Evolutionary conservation across 169 alveolate species (phyloP), one percentile per base, ranked within the genome.

Genomic region (Plasmodium coatneyi): DNA sequence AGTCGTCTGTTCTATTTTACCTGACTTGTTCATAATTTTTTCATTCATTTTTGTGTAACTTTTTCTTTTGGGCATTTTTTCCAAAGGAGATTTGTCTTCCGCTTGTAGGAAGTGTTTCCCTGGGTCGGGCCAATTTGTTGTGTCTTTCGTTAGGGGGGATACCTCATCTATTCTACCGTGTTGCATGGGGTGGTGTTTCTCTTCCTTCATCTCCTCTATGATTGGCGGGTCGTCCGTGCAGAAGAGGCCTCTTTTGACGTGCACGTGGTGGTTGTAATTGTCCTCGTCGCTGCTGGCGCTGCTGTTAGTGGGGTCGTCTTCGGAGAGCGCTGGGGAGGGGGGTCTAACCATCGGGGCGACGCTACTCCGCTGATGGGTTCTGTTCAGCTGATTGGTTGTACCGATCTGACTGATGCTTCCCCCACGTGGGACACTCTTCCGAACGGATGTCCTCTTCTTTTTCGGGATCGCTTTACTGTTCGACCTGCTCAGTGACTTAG

Each of bases 61-160:
- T 41, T 83, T 83, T 4, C 72, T 66, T 32, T 60, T 56, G 1
- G 41, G 71, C 6, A 83, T 66, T 66, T 83, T 83, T n/a, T 83
- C 92, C 28, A 83, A 41, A 22, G 92, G 92, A 1, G 22, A 39
- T 52, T 83, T 83, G 22, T 83, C 92, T 70, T 83, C 92, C 49
- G 46, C 41, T 10, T 70, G 9, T 32, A 83, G 30, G 49, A 30
- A 66, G 16, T 34, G 22, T 70, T 52, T 60, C 39, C 22, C 46
- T 10, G 41, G 41, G n/a, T 82, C 49, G 12, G 6, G 14, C 66
- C 66, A 1, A 54, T 1, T 25, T 3, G 43, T 39, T 80, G 76
- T 43, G 54, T 43, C 54, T 43, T 43, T 43, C n/a, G 54, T 12
- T 43, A 43, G 0, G 54, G n/a, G 2, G 54, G 54, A 12, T 0